Evolutionary conservation across 148 eudicot genomes (phyloP), one percentile per base, ranked within the genome.

Genomic region (Drosera capensis): DNA sequence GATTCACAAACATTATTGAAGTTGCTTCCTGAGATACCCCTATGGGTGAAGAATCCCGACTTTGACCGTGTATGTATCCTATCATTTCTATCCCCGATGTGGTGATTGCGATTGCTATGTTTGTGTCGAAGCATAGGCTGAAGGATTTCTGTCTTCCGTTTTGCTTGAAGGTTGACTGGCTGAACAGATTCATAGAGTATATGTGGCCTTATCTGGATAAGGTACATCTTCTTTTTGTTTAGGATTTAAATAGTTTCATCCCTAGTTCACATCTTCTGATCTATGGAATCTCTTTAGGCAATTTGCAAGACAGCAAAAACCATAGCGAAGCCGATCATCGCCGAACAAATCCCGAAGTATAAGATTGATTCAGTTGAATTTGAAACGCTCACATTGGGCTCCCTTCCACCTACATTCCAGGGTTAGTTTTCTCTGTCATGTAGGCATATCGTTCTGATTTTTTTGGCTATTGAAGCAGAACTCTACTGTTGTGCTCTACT

Each of bases 201-300:
- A 78, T 88, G 97, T 88, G 97, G 97, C 97, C 97, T 56, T 80
- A 75, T 66, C 66, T 88, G 45, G 86, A 88, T 60, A 83, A 80
- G 97, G 96, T 87, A 61, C 23, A 53, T 39, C 28, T 40, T 43
- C 47, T 20, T 45, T 34, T 43, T 12, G 22, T 9, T 43, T 20
- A 6, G 8, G 20, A 36, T 14, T 40, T 20, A 57, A 14, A 23
- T 21, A 18, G 12, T 8, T 23, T 23, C 14, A 39, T 0, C 12
- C 22, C 25, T 17, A 39, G 18, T 34, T 39, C 22, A 8, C 23
- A 15, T 40, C 23, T 19, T 20, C n/a, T 20, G 24, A 25, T 52
- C 4, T 14, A 6, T 23, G 42, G 11, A 13, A 42, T 25, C 11
- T 39, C 11, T 6, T 14, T 18, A 86, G 96, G 94, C 94, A 40